These are phyloP conservation scores for Solanum ossicruentum DNA, from an alignment of 257 asterid genomes.

Conservation along the genomic window DNA sequence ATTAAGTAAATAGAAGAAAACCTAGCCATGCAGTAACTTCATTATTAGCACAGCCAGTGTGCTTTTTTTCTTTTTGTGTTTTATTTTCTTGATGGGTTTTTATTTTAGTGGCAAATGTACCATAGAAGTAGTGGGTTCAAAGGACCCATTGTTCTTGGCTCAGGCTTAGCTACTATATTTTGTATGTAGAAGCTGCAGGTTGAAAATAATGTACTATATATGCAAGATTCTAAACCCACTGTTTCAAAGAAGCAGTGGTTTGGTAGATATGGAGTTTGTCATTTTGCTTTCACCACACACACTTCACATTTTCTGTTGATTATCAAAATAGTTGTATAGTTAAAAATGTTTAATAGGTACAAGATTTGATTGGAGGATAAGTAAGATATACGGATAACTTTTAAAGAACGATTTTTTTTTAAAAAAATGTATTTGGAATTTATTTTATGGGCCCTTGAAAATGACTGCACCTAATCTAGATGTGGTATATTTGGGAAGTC, in stretches of 20 bases:
- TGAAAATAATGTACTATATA: not conserved
- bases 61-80: not conserved
- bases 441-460: not conserved
- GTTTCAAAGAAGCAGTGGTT: not conserved
- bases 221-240: not conserved
- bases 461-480: not conserved
- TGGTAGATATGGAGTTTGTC: not conserved
- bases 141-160: not conserved
- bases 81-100: not conserved
- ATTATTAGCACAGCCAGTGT: not conserved
- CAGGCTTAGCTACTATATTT: not conserved
- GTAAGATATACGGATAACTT: no score
- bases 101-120: not conserved
- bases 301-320: no score
- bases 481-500: not conserved
- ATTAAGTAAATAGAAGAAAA: slow-evolving; percentile 1
- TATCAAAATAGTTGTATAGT: no score
- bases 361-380: no score
- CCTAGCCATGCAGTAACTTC: not conserved
- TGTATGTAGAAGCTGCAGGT: not conserved
- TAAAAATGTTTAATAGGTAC: no score
- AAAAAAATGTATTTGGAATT: not conserved
- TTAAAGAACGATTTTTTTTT: no score
- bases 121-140: not conserved
- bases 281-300: no score